Percentiles rank a stretch among this genome's conserved stretches.
phyloP scores from a whole-genome alignment of 345 rosid genomes.

The Viola odorata region DNA sequence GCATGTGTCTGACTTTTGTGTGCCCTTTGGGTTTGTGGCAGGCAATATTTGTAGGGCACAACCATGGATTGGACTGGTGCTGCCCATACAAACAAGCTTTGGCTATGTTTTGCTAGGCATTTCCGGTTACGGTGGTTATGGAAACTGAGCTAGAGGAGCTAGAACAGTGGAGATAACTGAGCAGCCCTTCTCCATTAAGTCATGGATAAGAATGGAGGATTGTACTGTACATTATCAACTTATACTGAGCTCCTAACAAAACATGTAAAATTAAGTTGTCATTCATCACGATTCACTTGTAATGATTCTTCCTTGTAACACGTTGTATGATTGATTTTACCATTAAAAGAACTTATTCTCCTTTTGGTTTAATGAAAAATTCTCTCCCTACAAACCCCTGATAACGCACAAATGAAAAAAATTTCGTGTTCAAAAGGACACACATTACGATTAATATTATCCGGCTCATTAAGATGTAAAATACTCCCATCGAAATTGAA shows the following conservation, averaged over 20 bases:
- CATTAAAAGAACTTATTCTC: too few relatives aligned
- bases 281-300: too few relatives aligned
- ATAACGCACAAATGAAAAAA: too few relatives aligned
- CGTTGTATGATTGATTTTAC: too few relatives aligned
- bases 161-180: constrained; percentile 67
- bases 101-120: constrained; percentile 97
- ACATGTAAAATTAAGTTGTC: too few relatives aligned
- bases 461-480: too few relatives aligned
- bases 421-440: too few relatives aligned
- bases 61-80: constrained; percentile 96
- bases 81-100: constrained; percentile 62
- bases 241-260: constrained; percentile 29
- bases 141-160: constrained; percentile 80
- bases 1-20: constrained; percentile 1
- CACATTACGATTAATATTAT: too few relatives aligned
- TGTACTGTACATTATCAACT: constrained; percentile 55
- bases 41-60: constrained; percentile 90
- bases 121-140: constrained; percentile 82
- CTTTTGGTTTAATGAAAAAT: too few relatives aligned
- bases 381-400: too few relatives aligned
- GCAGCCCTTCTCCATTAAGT: constrained; percentile 51
- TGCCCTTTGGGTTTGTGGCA: constrained; percentile 25
- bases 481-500: too few relatives aligned
- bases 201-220: constrained; percentile 96
- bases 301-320: too few relatives aligned